Evolutionary conservation across 1,139 yeast species (phyloP).

Genomic region (Taphrina confusa): DNA sequence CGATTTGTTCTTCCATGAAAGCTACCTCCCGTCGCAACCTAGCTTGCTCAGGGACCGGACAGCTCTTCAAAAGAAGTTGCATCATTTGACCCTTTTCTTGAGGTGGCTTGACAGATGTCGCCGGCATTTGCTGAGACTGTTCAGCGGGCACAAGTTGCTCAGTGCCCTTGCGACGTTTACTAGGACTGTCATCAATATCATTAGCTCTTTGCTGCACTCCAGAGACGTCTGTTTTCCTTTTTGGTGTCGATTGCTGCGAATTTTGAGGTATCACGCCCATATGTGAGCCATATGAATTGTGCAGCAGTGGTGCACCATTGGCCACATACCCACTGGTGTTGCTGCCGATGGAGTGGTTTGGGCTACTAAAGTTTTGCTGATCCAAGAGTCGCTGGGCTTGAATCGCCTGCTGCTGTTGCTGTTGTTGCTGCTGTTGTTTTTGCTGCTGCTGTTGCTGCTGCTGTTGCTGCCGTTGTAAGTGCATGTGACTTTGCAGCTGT

Average conservation of each 20-base stretch:
- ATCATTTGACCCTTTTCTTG: slow-evolving; percentile 26
- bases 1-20: slow-evolving; percentile 21
- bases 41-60: slow-evolving; percentile 23
- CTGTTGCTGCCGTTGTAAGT: slow-evolving; percentile 8
- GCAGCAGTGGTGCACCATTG: background rate
- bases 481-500: slow-evolving; percentile 7
- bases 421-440: slow-evolving; percentile 4
- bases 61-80: slow-evolving; percentile 15
- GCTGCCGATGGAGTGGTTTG: background rate
- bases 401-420: slow-evolving; percentile 10
- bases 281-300: background rate
- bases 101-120: background rate
- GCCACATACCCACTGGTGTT: background rate
- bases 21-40: slow-evolving; percentile 20
- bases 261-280: background rate
- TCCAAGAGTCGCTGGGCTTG: background rate
- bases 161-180: slow-evolving; percentile 6
- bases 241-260: background rate
- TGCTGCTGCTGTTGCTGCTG: slow-evolving; percentile 10
- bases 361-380: background rate
- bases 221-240: slow-evolving; percentile 4
- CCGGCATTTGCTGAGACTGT: background rate
- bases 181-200: slow-evolving; percentile 14
- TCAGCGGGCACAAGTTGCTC: background rate
- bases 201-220: background rate